Evolutionary conservation across 306 rosid genomes (phyloP).

Genomic region (Betula pendula): DNA sequence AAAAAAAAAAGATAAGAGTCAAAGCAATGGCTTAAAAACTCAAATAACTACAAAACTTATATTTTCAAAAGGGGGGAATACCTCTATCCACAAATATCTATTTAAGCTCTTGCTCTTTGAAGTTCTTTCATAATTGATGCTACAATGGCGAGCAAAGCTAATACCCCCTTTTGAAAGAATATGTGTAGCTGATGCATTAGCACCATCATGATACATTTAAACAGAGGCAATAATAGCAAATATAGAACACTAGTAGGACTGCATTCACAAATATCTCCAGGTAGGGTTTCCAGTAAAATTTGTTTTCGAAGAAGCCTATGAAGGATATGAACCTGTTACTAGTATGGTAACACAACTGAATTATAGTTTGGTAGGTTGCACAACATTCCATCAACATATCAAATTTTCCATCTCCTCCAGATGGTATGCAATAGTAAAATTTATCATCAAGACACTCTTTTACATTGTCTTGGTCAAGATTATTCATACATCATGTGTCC

Average conservation of each 20-base stretch:
- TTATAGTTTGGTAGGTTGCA: too few species aligned
- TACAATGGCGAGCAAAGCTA: background rate
- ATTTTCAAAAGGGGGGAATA: background rate
- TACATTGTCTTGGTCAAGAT: too few species aligned
- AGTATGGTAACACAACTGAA: too few species aligned
- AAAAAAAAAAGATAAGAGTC: background rate
- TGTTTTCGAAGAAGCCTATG: too few species aligned
- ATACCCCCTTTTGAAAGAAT: background rate
- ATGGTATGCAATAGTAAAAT: too few species aligned
- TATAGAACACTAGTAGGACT: background rate
- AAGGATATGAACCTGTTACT: too few species aligned
- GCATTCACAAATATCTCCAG: background rate
- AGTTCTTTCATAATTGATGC: background rate
- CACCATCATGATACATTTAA: background rate
- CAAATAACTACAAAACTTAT: too few species aligned
- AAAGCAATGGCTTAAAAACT: too few species aligned
- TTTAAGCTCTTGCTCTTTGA: background rate
- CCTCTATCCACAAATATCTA: background rate
- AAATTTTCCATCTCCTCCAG: too few species aligned
- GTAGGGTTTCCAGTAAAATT: background rate
- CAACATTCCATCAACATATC: too few species aligned
- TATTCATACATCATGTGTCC: too few species aligned
- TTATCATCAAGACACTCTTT: too few species aligned
- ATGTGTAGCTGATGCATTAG: background rate
- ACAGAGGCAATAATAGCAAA: background rate